These are phyloP conservation scores for Cardamine occulta DNA, from an alignment of 345 rosid genomes.

Conservation along the genomic window DNA sequence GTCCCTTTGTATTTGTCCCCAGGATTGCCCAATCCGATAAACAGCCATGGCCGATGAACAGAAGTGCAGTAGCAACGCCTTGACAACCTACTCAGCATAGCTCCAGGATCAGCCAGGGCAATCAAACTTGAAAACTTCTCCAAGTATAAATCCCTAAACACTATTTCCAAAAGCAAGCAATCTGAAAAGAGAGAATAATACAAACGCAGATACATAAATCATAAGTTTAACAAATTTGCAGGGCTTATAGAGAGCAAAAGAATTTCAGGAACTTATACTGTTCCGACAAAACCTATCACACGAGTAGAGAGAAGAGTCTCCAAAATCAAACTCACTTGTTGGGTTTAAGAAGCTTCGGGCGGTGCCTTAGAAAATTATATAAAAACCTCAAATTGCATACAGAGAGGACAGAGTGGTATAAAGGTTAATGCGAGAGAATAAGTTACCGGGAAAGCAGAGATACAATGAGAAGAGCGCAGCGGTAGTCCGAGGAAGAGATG, in stretches of 20 bases:
- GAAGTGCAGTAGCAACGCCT: constrained; percentile 62
- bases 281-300: constrained; percentile 21
- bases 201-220: too few relatives aligned
- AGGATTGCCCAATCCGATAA: constrained; percentile 87
- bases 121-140: neutral
- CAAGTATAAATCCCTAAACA: neutral
- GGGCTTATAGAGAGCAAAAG: neutral
- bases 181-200: constrained; percentile 1
- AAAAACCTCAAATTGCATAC: neutral
- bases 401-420: neutral
- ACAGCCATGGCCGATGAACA: constrained; percentile 70
- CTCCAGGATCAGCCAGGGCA: neutral
- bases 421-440: neutral
- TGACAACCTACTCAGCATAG: constrained; percentile 37
- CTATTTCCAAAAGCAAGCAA: constrained; percentile 9
- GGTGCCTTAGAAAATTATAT: neutral
- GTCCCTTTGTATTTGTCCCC: constrained; percentile 85
- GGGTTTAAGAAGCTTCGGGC: neutral
- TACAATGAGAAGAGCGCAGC: neutral
- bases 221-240: too few relatives aligned
- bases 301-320: neutral
- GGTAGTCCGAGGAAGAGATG: neutral
- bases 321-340: neutral
- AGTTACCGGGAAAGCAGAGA: constrained; percentile 1
- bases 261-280: neutral